Percentiles rank a stretch among this genome's conserved stretches.
Conservation (phyloP, 73 alveolate genomes). For the Symbiodinium natans region DNA sequence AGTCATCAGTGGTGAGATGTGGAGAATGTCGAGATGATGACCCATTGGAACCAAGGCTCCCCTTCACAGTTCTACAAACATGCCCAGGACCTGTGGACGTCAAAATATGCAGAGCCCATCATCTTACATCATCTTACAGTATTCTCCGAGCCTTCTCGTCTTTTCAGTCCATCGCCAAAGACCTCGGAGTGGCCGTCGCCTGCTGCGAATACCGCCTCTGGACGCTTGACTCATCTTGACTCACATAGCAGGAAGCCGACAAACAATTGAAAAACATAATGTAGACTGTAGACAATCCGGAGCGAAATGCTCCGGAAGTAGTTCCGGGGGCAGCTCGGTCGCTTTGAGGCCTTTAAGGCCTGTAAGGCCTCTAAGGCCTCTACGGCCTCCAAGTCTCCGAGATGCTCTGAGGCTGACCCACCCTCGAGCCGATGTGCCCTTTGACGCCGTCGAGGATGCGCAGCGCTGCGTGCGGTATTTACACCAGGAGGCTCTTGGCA, state of each 20-base stretch:
- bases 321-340: background rate
- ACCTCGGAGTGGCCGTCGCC: constrained; percentile 86
- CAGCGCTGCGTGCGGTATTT: constrained; percentile 65
- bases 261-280: background rate
- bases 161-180: constrained; percentile 35
- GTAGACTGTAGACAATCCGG: too few relatives aligned
- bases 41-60: constrained; percentile 49
- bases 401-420: constrained; percentile 74
- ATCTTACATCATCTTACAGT: too few relatives aligned
- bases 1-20: too few relatives aligned
- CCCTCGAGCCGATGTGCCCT: constrained; percentile 81
- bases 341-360: background rate
- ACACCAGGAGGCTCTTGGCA: background rate
- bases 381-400: too few relatives aligned
- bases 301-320: too few relatives aligned
- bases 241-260: background rate
- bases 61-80: constrained; percentile 69
- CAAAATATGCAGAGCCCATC: background rate
- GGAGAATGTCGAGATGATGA: too few relatives aligned
- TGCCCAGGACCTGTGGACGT: constrained; percentile 14
- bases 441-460: constrained; percentile 74
- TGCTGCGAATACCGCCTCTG: constrained; percentile 47
- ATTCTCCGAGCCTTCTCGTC: too few relatives aligned
- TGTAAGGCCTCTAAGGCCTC: too few relatives aligned
- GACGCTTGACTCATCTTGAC: background rate